These are phyloP conservation scores for Candida easanensis DNA, from an alignment of 805 yeast species.

Conservation along the genomic window DNA sequence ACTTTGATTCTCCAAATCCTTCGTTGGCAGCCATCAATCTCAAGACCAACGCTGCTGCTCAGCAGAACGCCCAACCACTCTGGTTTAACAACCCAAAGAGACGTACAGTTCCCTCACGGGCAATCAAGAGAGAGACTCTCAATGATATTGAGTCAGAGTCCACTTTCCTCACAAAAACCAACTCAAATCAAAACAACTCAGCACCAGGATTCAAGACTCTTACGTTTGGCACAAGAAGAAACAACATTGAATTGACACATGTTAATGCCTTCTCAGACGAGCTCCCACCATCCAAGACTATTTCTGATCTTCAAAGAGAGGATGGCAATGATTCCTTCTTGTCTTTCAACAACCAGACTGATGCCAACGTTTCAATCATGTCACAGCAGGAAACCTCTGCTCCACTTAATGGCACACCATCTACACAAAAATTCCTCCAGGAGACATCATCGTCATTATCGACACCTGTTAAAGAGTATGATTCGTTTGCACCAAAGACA, in stretches of 20 bases:
- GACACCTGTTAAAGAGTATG: constrained; percentile 18
- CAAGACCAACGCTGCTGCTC: constrained; percentile 15
- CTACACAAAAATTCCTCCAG: not conserved
- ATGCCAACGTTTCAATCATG: constrained; percentile 8
- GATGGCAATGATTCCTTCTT: constrained; percentile 27
- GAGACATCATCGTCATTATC: constrained; percentile 14
- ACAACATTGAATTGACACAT: constrained; percentile 22
- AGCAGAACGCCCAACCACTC: constrained; percentile 24
- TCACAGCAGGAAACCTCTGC: constrained; percentile 9
- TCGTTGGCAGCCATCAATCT: constrained; percentile 25
- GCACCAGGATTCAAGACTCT: constrained; percentile 35
- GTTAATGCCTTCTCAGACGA: constrained; percentile 36
- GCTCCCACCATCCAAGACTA: constrained; percentile 39
- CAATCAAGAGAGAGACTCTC: constrained; percentile 38
- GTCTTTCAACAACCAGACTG: constrained; percentile 19
- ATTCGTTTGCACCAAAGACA: constrained; percentile 1
- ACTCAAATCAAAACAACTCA: constrained; percentile 8
- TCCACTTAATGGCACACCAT: constrained; percentile 4
- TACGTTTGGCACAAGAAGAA: constrained; percentile 37
- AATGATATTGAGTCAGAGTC: constrained; percentile 25
- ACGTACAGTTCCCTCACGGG: constrained; percentile 45
- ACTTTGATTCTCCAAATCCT: constrained; percentile 19
- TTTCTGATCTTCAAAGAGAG: constrained; percentile 40
- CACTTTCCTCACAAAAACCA: constrained; percentile 21
- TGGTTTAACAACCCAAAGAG: constrained; percentile 44